Percentiles rank a stretch among this genome's conserved stretches.
phyloP scores from a whole-genome alignment of 2,329 filamentous ascomycete genomes.

The Aspergillus sp. region DNA sequence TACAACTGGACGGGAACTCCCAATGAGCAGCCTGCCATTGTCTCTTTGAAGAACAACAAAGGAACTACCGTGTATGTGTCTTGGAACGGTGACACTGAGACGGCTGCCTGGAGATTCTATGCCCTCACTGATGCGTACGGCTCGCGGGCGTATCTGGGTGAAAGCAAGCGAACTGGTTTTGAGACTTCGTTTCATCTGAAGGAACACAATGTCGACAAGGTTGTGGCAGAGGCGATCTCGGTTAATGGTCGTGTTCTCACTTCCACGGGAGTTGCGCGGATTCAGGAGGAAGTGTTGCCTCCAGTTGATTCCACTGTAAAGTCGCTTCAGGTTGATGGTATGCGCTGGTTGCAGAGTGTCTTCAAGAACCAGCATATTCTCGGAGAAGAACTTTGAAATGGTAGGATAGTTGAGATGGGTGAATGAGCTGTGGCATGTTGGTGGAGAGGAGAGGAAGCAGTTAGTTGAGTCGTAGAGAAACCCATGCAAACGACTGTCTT shows the following conservation, averaged over 20 bases:
- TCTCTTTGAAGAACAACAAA: slow-evolving; percentile 24
- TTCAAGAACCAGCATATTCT: too few species aligned
- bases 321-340: too few species aligned
- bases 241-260: slow-evolving; percentile 19
- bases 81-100: slow-evolving; percentile 49
- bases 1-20: slow-evolving; percentile 34
- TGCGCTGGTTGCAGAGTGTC: too few species aligned
- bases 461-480: too few species aligned
- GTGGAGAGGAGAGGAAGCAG: too few species aligned
- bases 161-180: slow-evolving; percentile 21
- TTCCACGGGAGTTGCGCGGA: slow-evolving; percentile 16
- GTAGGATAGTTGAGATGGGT: too few species aligned
- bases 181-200: slow-evolving; percentile 23
- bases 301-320: too few species aligned
- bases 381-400: too few species aligned
- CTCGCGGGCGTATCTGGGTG: slow-evolving; percentile 22
- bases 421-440: too few species aligned
- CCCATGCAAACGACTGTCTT: too few species aligned
- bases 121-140: slow-evolving; percentile 22
- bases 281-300: slow-evolving; percentile 17
- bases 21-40: slow-evolving; percentile 25
- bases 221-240: slow-evolving; percentile 37
- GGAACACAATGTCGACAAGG: slow-evolving; percentile 24
- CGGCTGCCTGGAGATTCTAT: slow-evolving; percentile 45
- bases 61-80: slow-evolving; percentile 45